Evolutionary conservation across 225 moss, liverwort and hornwort genomes (phyloP), one percentile per base, ranked within the genome.

Genomic region (Ulota crispa): DNA sequence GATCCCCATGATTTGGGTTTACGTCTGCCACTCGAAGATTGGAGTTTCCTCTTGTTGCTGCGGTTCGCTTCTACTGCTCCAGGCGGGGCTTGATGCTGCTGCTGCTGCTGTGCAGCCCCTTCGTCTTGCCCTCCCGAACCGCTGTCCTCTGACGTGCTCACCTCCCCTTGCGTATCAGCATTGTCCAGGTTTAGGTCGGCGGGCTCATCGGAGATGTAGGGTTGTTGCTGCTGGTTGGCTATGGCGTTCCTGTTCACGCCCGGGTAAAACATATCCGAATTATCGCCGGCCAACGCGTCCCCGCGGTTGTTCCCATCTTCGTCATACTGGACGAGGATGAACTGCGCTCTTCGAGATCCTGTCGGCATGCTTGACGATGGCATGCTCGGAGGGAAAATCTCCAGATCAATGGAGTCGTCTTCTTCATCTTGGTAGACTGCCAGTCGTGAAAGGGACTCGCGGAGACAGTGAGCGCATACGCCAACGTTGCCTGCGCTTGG

Each of bases 371-470:
- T 74, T 11, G 80, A 41, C 3, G 80, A 67, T 2, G 87, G 85
- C 83, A 88, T 83, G 69, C 85, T 83, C 5, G 88, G 83, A 18
- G 90, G 86, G 0, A 83, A 88, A 24, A 86, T 86, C 70, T 90
- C 90, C 72, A 88, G 30, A 39, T 90, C 90, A 5, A 86, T 82
- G n/a, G 90, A 84, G 64, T 86, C 88, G 15, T 90, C 86, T 57
- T 90, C 90, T 59, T 88, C 90, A 55, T 84, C 90, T 78, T 88
- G 88, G 60, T 79, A 90, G 12, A 86, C 88, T 5, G 86, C 88
- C n/a, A 90, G 90, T 16, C 88, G 86, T 12, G 86, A 84, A 34
- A 90, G 67, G 2, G 88, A 88, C 80, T 90, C 88, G 3, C 86
- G 85, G 28, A 90, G 64, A 75, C 90, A 90, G 43, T 88, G 86